Evolutionary conservation across 148 eudicot genomes (phyloP).

Genomic region (Silene uniflora): DNA sequence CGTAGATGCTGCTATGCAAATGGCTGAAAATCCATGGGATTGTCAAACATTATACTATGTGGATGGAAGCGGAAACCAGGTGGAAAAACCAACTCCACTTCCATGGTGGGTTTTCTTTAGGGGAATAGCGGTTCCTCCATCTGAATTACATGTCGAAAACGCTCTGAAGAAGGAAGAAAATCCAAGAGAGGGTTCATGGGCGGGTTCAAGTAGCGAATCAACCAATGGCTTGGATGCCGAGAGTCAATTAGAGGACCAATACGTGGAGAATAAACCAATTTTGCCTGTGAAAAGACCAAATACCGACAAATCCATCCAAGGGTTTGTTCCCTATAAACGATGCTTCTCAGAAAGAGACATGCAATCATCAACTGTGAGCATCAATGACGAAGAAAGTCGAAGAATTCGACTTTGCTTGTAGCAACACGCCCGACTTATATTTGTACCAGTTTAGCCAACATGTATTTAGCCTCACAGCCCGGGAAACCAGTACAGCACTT

Average conservation of each 20-base stretch:
- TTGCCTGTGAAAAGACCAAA: constrained; percentile 22
- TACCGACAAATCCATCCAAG: constrained; percentile 29
- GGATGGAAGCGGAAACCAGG: constrained; percentile 23
- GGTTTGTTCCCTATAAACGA: constrained; percentile 90
- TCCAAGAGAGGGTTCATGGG: constrained; percentile 40
- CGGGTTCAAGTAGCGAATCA: constrained; percentile 40
- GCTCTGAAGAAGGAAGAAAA: constrained; percentile 27
- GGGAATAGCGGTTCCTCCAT: constrained; percentile 32
- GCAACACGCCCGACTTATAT: not conserved
- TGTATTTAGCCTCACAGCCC: constrained; percentile 13
- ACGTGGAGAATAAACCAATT: not conserved
- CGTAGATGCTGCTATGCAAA: constrained; percentile 5
- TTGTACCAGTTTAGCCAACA: not conserved
- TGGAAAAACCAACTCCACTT: constrained; percentile 31
- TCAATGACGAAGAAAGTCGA: constrained; percentile 46
- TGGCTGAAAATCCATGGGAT: constrained; percentile 19
- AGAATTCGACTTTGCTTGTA: constrained; percentile 72
- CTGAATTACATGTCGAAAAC: constrained; percentile 18
- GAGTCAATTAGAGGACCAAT: constrained; percentile 18
- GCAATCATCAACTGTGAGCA: constrained; percentile 25
- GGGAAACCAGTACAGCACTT: constrained; percentile 14
- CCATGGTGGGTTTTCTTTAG: constrained; percentile 45
- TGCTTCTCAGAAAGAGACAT: constrained; percentile 46
- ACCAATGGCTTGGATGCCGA: constrained; percentile 35
- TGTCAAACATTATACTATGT: constrained; percentile 13